phyloP scores from a whole-genome alignment of 495 filamentous ascomycete genomes.

The Tuber indicum region DNA sequence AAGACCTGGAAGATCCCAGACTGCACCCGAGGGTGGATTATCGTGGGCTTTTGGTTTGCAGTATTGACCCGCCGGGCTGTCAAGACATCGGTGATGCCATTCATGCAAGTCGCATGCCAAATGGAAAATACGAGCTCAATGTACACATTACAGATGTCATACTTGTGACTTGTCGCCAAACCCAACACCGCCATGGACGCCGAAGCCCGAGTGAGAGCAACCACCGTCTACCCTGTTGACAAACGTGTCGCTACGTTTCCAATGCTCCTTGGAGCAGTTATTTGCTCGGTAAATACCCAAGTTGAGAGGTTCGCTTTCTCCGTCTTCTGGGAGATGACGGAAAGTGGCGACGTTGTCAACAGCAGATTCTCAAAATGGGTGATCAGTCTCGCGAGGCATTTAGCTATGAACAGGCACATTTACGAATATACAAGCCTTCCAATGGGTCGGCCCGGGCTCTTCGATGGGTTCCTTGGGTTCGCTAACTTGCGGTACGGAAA shows the following conservation, averaged over 20 bases:
- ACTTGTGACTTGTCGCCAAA: constrained; percentile 90
- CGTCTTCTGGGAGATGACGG: constrained; percentile 83
- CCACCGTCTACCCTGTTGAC: constrained; percentile 94
- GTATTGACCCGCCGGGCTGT: constrained; percentile 91
- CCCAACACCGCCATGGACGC: constrained; percentile 95
- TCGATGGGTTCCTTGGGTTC: too few species aligned
- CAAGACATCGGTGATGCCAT: constrained; percentile 98
- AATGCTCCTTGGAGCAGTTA: constrained; percentile 88
- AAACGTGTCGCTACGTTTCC: constrained; percentile 99
- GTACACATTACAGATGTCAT: too few species aligned
- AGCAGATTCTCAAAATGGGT: too few species aligned
- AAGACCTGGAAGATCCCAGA: constrained; percentile 64
- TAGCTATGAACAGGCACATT: too few species aligned
- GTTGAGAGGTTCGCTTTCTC: constrained; percentile 97
- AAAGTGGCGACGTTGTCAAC: constrained; percentile 22
- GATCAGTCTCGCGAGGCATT: too few species aligned
- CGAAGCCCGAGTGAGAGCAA: constrained; percentile 86
- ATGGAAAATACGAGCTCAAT: too few species aligned
- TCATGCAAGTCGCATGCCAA: constrained; percentile 74
- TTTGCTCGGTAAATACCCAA: constrained; percentile 95
- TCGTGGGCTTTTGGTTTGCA: too few species aligned
- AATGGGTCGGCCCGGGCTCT: too few species aligned
- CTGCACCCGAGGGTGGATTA: constrained; percentile 81
- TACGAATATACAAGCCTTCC: too few species aligned
- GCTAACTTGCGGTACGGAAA: too few species aligned